Conservation (phyloP, 192 early-diverging fungal genomes). For the Coemansia asiatica region DNA sequence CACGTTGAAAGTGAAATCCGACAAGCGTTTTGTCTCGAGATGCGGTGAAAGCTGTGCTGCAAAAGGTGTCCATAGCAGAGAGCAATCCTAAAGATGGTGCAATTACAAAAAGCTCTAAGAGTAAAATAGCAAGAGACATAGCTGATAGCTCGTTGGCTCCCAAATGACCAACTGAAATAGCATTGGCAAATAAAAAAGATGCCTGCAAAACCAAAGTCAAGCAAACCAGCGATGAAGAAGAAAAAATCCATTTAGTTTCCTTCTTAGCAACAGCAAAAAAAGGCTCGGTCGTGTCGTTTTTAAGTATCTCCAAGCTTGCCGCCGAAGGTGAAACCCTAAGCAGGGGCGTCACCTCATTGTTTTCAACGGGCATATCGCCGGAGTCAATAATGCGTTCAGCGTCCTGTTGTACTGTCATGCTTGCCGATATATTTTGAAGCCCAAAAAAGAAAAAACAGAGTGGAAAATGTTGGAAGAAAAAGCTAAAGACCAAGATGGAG, state of each 20-base stretch:
- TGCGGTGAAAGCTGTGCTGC: too few species aligned
- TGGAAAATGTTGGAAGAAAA: too few species aligned
- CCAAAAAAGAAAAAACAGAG: too few species aligned
- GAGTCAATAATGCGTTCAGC: constrained; percentile 16
- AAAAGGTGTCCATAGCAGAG: too few species aligned
- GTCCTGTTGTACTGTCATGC: constrained; percentile 3
- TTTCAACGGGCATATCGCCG: constrained; percentile 3
- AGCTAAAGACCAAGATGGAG: too few species aligned
- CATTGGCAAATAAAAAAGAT: constrained; percentile 64
- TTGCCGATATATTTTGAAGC: too few species aligned
- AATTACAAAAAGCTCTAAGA: constrained; percentile 53
- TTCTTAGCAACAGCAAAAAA: constrained; percentile 19
- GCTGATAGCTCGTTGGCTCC: too few species aligned
- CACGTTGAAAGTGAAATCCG: too few species aligned
- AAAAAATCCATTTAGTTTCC: constrained; percentile 31
- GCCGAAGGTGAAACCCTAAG: constrained; percentile 38
- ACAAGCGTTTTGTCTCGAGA: too few species aligned
- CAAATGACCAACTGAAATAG: too few species aligned
- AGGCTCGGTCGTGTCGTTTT: constrained; percentile 24
- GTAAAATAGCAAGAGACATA: constrained; percentile 65
- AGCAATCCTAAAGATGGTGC: too few species aligned
- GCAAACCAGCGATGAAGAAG: constrained; percentile 25
- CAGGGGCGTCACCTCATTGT: constrained; percentile 26
- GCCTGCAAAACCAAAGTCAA: constrained; percentile 62
- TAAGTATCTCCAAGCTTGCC: constrained; percentile 30